Base-by-base conservation (phyloP, 148 eudicot genomes). In the Rhododendron williamsianum region DNA sequence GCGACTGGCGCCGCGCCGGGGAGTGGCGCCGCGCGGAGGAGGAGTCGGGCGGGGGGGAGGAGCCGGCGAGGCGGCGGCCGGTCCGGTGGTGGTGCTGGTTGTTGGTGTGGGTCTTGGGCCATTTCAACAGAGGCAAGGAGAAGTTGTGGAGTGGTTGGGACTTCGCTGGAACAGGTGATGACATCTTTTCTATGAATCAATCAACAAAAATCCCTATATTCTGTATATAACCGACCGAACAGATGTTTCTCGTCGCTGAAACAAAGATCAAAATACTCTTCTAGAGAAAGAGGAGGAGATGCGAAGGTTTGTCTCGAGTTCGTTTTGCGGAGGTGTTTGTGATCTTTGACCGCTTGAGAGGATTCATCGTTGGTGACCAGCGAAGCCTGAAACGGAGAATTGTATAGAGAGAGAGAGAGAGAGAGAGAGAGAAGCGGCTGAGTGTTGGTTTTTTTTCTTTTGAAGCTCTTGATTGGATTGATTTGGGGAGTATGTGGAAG, bases 141-240 rank as follows among this genome's bases (percentile, higher is more conserved):
- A 90, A 88, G 84, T 90, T 90, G 86, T 90, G 92, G 15, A 88
- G 90, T 49, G 89, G 92, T 77, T 90, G 92, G 43, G 92, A 88
- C 82, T 90, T 88, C 2, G 81, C 89, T 4, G 91, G 91, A 19
- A 81, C 91, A 1, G 90, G 84, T 9, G 90, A 90, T 0, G 90
- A 83, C 78, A 83, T 16, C 78, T 21, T 41, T 27, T 43, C 43
- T 23, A 65, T 41, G 45, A 41, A 41, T 5, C 45, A 41, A 41
- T 6, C 45, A 41, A 41, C 45, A 41, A 41, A 41, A 41, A 41
- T 41, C 6, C 45, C 6, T 41, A 41, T 41, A 41, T 41, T 41
- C 45, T 41, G 45, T 41, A 30, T 30, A 30, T 30, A 41, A 73
- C 46, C 67, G 69, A 81, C 30, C 43, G 49, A 81, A 81, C 51